phyloP scores from a whole-genome alignment of 2,329 filamentous ascomycete genomes.

The Pseudocercospora pini-densiflorae region DNA sequence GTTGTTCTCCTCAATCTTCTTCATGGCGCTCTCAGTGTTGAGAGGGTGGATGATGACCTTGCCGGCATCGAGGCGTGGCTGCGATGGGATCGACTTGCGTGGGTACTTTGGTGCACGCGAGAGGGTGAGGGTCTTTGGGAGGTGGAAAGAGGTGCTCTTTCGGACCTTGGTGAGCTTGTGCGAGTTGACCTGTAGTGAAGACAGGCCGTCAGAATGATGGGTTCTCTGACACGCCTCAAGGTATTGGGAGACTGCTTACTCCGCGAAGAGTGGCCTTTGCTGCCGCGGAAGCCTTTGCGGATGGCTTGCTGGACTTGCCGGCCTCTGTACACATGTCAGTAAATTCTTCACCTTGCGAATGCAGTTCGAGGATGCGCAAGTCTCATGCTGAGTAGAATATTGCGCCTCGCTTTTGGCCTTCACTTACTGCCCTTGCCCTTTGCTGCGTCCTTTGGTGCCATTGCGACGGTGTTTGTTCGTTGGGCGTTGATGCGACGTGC shows the following conservation, averaged over 20 bases:
- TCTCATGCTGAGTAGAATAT: background rate
- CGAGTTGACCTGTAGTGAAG: slow-evolving; percentile 64
- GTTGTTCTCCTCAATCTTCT: slow-evolving; percentile 99
- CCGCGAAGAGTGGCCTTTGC: slow-evolving; percentile 96
- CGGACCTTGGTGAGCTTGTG: slow-evolving; percentile 95
- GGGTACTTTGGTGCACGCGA: slow-evolving; percentile 94
- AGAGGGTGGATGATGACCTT: slow-evolving; percentile 98
- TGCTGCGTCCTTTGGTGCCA: slow-evolving; percentile 38
- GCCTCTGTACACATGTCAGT: slow-evolving; percentile 44
- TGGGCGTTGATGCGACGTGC: slow-evolving; percentile 24
- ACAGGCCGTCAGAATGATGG: slow-evolving; percentile 58
- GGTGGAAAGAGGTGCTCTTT: slow-evolving; percentile 93
- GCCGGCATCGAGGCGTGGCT: slow-evolving; percentile 92
- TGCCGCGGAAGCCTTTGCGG: slow-evolving; percentile 81
- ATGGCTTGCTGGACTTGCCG: slow-evolving; percentile 62
- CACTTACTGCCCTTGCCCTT: slow-evolving; percentile 30
- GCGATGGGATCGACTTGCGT: slow-evolving; percentile 89
- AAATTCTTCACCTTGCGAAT: background rate
- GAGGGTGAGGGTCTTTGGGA: slow-evolving; percentile 93
- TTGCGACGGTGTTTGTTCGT: slow-evolving; percentile 30
- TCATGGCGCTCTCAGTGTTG: slow-evolving; percentile 99
- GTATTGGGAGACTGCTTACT: slow-evolving; percentile 65
- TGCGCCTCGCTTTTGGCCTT: slow-evolving; percentile 3
- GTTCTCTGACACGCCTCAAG: slow-evolving; percentile 55
- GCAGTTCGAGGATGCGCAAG: background rate